These are phyloP conservation scores for Westerdykella ornata DNA, from an alignment of 2,329 filamentous ascomycete genomes.

Conservation along the genomic window DNA sequence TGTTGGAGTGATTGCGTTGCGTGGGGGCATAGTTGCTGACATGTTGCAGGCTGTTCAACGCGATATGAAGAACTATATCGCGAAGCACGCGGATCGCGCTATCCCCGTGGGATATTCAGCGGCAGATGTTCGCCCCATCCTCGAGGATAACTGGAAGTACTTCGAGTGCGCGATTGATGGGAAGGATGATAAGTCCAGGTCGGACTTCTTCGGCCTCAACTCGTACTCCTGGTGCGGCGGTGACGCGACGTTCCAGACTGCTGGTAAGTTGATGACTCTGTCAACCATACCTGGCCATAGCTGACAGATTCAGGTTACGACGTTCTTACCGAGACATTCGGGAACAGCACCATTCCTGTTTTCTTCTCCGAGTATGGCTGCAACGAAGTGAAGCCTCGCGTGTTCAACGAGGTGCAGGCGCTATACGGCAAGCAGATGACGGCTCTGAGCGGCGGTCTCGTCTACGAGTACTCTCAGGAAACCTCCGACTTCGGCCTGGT, in stretches of 20 bases:
- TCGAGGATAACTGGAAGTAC: conserved; percentile 70
- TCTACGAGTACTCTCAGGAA: conserved; percentile 86
- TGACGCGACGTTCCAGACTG: conserved; percentile 55
- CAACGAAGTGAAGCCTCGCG: conserved; percentile 57
- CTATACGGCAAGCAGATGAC: conserved; percentile 69
- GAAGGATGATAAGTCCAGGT: conserved; percentile 53
- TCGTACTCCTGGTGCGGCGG: conserved; percentile 68
- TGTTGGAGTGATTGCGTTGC: conserved; percentile 5
- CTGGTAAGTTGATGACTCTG: conserved; percentile 6
- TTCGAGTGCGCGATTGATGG: conserved; percentile 60
- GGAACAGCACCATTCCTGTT: conserved; percentile 60
- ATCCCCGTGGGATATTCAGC: conserved; percentile 65
- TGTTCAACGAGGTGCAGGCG: conserved; percentile 67
- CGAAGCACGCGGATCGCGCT: conserved; percentile 48
- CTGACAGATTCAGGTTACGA: conserved; percentile 49
- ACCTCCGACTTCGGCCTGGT: conserved; percentile 52
- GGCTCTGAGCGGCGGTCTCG: conserved; percentile 66
- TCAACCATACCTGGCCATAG: no score
- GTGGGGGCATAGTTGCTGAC: conserved; percentile 8
- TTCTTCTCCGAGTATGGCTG: conserved; percentile 82
- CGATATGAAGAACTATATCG: conserved; percentile 63
- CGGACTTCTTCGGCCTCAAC: conserved; percentile 73
- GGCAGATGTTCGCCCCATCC: conserved; percentile 66
- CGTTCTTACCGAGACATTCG: conserved; percentile 58
- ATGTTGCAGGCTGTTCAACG: conserved; percentile 51